A percentile compares a stretch with the other conserved stretches of the same genome.
phyloP scores from a whole-genome alignment of 345 rosid genomes.

The Passiflora organensis region DNA sequence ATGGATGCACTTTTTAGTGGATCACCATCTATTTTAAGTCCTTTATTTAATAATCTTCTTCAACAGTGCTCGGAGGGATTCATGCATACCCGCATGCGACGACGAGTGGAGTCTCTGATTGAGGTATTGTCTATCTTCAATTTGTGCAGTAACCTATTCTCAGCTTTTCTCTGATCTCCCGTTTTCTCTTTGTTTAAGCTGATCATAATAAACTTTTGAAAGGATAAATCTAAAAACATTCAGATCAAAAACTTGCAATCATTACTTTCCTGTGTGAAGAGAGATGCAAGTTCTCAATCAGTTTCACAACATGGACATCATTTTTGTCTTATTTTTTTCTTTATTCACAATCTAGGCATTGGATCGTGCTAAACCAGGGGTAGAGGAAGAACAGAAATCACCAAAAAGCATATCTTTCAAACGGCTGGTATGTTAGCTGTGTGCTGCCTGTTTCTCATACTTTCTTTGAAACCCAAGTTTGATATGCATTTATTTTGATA shows the following conservation, averaged over 20 bases:
- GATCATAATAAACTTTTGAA: too few species aligned
- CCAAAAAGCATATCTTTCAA: slow-evolving; percentile 27
- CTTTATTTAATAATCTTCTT: background rate
- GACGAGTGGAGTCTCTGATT: slow-evolving; percentile 86
- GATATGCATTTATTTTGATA: background rate
- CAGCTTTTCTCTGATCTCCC: too few species aligned
- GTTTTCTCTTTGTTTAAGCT: background rate
- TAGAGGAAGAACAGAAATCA: slow-evolving; percentile 24
- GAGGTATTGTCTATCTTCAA: slow-evolving; percentile 40
- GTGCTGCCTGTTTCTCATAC: background rate
- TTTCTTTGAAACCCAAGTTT: background rate
- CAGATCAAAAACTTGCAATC: background rate
- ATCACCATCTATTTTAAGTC: too few species aligned
- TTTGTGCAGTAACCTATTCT: background rate
- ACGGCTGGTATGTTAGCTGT: slow-evolving; percentile 25
- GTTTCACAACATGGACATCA: too few species aligned
- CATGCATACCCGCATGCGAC: slow-evolving; percentile 95
- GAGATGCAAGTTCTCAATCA: background rate
- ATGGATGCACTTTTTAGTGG: too few species aligned
- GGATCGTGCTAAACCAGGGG: slow-evolving; percentile 32
- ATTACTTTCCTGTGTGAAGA: background rate
- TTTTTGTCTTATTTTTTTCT: too few species aligned
- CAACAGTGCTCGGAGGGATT: slow-evolving; percentile 85
- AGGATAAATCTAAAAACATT: background rate
- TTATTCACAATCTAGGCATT: slow-evolving; percentile 12